Conservation (phyloP, 2,329 filamentous ascomycete genomes). For the Alternaria brassicicola region DNA sequence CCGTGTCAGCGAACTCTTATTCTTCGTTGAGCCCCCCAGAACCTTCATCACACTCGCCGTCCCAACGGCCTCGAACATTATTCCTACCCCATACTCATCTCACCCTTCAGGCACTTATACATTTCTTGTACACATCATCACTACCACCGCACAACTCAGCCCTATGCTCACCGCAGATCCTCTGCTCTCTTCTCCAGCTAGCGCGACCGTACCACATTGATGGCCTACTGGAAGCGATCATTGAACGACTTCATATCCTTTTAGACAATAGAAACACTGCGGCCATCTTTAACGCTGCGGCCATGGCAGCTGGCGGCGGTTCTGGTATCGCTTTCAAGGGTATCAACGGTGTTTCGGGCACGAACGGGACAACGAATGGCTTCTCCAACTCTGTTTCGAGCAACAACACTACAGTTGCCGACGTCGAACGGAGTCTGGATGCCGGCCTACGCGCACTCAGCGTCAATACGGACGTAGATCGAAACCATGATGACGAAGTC, state of each 20-base stretch:
- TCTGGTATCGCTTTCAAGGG: constrained; percentile 72
- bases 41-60: constrained; percentile 59
- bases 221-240: constrained; percentile 87
- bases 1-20: constrained; percentile 50
- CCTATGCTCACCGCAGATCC: constrained; percentile 90
- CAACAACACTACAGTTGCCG: constrained; percentile 10
- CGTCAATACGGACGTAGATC: constrained; percentile 57
- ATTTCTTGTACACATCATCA: constrained; percentile 92
- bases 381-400: background rate
- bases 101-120: constrained; percentile 86
- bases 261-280: constrained; percentile 94
- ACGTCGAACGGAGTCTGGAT: constrained; percentile 39
- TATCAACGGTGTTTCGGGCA: constrained; percentile 33
- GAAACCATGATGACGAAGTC: constrained; percentile 43
- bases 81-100: constrained; percentile 92
- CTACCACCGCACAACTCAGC: constrained; percentile 76
- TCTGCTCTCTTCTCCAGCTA: constrained; percentile 93
- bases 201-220: constrained; percentile 92
- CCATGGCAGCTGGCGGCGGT: constrained; percentile 95
- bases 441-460: constrained; percentile 50
- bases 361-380: constrained; percentile 40
- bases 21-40: constrained; percentile 59
- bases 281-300: constrained; percentile 96
- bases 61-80: constrained; percentile 79
- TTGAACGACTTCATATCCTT: constrained; percentile 86